A percentile compares a stretch with the other conserved stretches of the same genome.
Evolutionary conservation across 2,329 filamentous ascomycete genomes (phyloP).

Genomic region (Epichloe gansuensis): DNA sequence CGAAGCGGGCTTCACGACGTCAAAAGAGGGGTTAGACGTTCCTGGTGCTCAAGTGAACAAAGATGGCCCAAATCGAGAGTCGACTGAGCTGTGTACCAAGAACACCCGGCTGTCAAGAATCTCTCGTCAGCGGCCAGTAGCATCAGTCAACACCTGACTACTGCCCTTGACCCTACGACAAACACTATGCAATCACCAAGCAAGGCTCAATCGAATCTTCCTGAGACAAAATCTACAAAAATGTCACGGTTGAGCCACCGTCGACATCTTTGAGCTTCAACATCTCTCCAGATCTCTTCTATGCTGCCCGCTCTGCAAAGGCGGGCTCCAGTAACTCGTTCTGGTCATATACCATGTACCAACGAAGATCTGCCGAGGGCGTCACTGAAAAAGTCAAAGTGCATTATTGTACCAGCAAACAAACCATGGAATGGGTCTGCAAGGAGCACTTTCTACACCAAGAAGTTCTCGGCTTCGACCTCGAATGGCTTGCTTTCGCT

Average conservation of each 20-base stretch:
- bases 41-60: not conserved
- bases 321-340: conserved; percentile 38
- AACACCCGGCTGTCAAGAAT: not conserved
- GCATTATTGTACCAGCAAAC: conserved; percentile 62
- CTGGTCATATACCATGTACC: conserved; percentile 61
- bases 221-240: not conserved
- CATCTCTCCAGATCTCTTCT: conserved; percentile 18
- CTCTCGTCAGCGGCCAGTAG: not conserved
- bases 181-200: not conserved
- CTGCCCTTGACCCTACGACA: not conserved
- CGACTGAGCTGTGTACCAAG: not conserved
- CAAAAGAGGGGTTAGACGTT: not conserved
- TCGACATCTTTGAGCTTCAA: conserved; percentile 18
- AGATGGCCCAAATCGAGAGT: not conserved
- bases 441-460: conserved; percentile 55
- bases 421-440: conserved; percentile 54
- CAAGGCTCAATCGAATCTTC: not conserved
- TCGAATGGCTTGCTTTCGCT: conserved; percentile 64
- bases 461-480: conserved; percentile 70
- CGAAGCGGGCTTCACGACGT: not conserved
- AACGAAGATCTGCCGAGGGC: conserved; percentile 31
- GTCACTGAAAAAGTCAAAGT: conserved; percentile 47
- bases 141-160: not conserved
- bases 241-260: conserved; percentile 10
- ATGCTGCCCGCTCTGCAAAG: conserved; percentile 33